Base-by-base conservation (phyloP, 176 grass and related monocot genomes). In the Canna indica region DNA sequence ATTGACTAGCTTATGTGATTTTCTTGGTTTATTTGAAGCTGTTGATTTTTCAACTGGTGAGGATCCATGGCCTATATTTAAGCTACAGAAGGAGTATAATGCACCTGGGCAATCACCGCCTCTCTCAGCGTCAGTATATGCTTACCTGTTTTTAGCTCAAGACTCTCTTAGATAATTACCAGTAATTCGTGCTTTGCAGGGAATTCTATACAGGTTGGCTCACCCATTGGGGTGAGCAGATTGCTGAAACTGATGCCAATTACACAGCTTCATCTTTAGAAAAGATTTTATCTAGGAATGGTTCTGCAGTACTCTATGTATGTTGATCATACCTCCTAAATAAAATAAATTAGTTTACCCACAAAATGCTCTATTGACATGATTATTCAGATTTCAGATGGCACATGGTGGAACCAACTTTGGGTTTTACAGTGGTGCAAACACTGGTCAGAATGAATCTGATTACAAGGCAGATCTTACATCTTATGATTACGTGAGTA, bases 141-240 rank as follows among this genome's bases (percentile, higher is more conserved):
- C 44, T 30, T 78, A 25, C 45, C 46, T 36, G 2, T 56, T 25
- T 48, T 8, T 79, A 59, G 11, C 0, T 36, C 41, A 34, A 27
- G 61, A 34, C 65, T 16, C 36, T 56, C n/a, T 47, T 72, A 71
- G 48, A 44, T 64, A 31, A 32, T 46, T 59, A 65, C 59, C 83
- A 27, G 20, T 56, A 27, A 50, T 45, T 76, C 33, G 64, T 75
- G 31, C 61, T 76, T 76, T 61, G 68, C 71, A 97, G 93, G 36
- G 93, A 97, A 81, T 96, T 96, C 83, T 96, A 96, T 83, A 96
- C 92, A 50, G 88, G 92, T 79, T 96, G 92, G 93, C 77, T 97
- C 67, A 90, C 93, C 26, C 93, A 97, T 59, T 97, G 93, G 93
- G 88, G 93, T 35, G 88, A 97, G 81, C 69, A 73, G 14, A 86